Conservation (phyloP, 2,329 filamentous ascomycete genomes). For the Penicillium palitans region DNA sequence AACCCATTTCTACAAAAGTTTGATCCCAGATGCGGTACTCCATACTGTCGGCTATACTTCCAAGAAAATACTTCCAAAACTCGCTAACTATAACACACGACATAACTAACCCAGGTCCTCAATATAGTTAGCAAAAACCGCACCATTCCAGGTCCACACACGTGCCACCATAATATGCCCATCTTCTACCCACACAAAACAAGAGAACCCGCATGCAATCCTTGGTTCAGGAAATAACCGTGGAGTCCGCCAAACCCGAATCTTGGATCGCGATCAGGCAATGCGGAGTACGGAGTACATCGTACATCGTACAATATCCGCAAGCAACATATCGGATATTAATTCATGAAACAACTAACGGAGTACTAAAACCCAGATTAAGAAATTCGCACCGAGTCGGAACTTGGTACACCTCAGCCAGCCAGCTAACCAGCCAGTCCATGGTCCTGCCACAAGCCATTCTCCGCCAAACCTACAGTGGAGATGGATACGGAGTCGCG, state of each 20-base stretch:
- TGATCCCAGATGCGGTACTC: not conserved
- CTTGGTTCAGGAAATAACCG: not conserved
- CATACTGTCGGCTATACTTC: not conserved
- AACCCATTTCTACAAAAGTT: not conserved
- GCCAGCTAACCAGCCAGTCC: not conserved
- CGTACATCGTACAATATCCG: not conserved
- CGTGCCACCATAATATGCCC: not conserved
- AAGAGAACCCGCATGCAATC: not conserved
- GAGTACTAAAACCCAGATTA: not conserved
- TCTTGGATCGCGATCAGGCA: not conserved
- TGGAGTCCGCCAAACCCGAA: not conserved
- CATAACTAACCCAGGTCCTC: not conserved
- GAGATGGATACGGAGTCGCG: not conserved
- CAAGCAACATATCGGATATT: not conserved
- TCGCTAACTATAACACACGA: not conserved
- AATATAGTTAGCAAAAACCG: not conserved
- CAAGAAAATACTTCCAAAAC: not conserved
- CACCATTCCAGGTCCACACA: not conserved
- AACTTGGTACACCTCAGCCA: not conserved
- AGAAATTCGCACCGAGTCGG: not conserved
- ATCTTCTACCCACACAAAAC: not conserved
- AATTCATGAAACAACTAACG: not conserved
- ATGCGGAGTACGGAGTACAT: not conserved
- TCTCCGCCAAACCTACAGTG: constrained; percentile 1
- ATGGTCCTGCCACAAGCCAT: not conserved